A percentile compares a stretch with the other conserved stretches of the same genome.
Conservation (phyloP, 805 yeast species). For the Saturnispora gosingensis region DNA sequence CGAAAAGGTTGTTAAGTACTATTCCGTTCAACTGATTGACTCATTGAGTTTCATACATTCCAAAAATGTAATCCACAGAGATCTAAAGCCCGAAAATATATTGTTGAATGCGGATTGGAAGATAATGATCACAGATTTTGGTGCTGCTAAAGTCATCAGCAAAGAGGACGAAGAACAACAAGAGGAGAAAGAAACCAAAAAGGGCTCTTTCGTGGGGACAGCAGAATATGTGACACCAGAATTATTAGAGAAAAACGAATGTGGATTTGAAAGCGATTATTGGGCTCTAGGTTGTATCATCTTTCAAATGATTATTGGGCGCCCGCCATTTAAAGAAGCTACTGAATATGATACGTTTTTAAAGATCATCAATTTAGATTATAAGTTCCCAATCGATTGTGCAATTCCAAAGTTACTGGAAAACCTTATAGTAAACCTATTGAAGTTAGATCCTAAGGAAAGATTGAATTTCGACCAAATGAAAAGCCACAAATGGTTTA, state of each 20-base stretch:
- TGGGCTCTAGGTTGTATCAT: constrained; percentile 93
- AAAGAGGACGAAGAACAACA: not conserved
- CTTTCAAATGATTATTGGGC: constrained; percentile 73
- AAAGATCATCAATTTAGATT: constrained; percentile 71
- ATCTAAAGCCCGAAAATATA: constrained; percentile 90
- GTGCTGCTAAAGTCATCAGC: constrained; percentile 77
- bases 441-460: constrained; percentile 62
- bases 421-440: constrained; percentile 55
- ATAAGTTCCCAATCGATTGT: constrained; percentile 51
- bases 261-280: constrained; percentile 79
- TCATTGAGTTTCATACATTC: constrained; percentile 83
- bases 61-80: constrained; percentile 87
- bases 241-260: constrained; percentile 61
- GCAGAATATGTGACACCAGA: constrained; percentile 97
- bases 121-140: constrained; percentile 90
- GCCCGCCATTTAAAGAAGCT: constrained; percentile 82
- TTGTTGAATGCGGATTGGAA: constrained; percentile 77
- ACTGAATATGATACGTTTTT: constrained; percentile 85
- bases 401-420: constrained; percentile 53
- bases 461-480: constrained; percentile 52
- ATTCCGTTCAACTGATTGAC: constrained; percentile 81
- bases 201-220: constrained; percentile 89
- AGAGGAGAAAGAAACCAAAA: constrained; percentile 9
- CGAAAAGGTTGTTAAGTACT: constrained; percentile 68
- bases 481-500: constrained; percentile 65